Conservation (phyloP, 345 rosid genomes). For the Brassica nigra region DNA sequence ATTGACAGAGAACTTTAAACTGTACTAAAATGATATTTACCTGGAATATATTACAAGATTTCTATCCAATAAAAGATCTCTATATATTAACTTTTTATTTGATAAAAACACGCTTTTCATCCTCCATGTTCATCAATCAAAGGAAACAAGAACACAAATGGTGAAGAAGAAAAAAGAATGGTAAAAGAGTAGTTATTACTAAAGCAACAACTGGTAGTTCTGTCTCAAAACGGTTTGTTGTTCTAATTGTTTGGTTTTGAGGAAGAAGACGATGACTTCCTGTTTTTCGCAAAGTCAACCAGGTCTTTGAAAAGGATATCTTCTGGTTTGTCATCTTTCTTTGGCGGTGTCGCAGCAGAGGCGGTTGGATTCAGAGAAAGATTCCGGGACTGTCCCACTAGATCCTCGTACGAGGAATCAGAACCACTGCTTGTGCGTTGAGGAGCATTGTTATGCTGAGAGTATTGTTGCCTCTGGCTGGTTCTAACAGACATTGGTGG, state of each 20-base stretch:
- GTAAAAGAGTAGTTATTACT: conserved; percentile 26
- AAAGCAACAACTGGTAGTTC: conserved; percentile 15
- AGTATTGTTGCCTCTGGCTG: conserved; percentile 72
- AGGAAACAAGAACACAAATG: conserved; percentile 27
- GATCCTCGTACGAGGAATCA: conserved; percentile 56
- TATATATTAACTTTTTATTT: conserved; percentile 13
- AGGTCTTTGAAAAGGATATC: conserved; percentile 90
- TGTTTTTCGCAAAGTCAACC: conserved; percentile 84
- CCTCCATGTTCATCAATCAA: conserved; percentile 28
- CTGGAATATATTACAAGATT: conserved; percentile 1
- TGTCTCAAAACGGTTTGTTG: conserved; percentile 64
- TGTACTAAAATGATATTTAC: conserved; percentile 3
- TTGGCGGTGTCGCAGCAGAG: conserved; percentile 38
- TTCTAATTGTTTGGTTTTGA: conserved; percentile 52
- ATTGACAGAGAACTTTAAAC: not conserved
- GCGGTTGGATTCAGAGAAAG: conserved; percentile 62
- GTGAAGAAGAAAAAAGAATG: conserved; percentile 23
- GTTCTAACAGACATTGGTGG: conserved; percentile 70
- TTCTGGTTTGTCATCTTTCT: conserved; percentile 70
- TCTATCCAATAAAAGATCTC: not conserved
- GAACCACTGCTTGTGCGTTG: conserved; percentile 56
- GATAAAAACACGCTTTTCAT: conserved; percentile 20
- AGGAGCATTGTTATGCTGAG: conserved; percentile 44
- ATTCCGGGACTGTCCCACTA: conserved; percentile 63
- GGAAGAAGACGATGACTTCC: conserved; percentile 64